Conservation (phyloP, 1,284 basidiomycete genomes). For the Limonomyces culmigenus region DNA sequence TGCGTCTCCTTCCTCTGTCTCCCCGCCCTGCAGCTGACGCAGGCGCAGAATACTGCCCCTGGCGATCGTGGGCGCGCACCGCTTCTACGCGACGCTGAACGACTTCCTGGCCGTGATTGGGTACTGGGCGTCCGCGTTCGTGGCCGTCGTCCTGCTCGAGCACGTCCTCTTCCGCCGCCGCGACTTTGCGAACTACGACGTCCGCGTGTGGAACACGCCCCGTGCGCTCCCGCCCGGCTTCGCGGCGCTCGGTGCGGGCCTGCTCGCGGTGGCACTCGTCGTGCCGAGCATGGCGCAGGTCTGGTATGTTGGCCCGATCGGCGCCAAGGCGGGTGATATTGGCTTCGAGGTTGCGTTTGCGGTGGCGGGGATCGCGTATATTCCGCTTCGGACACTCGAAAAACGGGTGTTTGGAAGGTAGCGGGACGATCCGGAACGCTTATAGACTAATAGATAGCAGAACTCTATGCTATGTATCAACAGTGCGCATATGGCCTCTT, state of each 20-base stretch:
- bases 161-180: conserved; percentile 44
- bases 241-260: conserved; percentile 36
- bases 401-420: conserved; percentile 4
- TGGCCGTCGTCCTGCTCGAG: conserved; percentile 41
- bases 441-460: conserved; percentile 1
- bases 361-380: conserved; percentile 37
- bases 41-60: conserved; percentile 27
- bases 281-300: conserved; percentile 55
- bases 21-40: not conserved
- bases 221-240: conserved; percentile 42
- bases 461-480: conserved; percentile 3
- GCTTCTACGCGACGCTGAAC: conserved; percentile 45
- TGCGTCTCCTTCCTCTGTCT: conserved; percentile 17
- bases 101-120: conserved; percentile 59
- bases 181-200: conserved; percentile 32
- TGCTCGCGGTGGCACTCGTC: conserved; percentile 36
- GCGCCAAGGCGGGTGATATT: conserved; percentile 51
- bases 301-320: conserved; percentile 62
- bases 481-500: too few relatives aligned
- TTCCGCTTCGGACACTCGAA: conserved; percentile 33
- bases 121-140: conserved; percentile 23
- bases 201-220: conserved; percentile 35
- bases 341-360: conserved; percentile 63
- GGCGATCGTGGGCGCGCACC: conserved; percentile 49
- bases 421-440: conserved; percentile 1